These are phyloP conservation scores for Gossypium sturtianum DNA, from an alignment of 345 rosid genomes.

Conservation along the genomic window DNA sequence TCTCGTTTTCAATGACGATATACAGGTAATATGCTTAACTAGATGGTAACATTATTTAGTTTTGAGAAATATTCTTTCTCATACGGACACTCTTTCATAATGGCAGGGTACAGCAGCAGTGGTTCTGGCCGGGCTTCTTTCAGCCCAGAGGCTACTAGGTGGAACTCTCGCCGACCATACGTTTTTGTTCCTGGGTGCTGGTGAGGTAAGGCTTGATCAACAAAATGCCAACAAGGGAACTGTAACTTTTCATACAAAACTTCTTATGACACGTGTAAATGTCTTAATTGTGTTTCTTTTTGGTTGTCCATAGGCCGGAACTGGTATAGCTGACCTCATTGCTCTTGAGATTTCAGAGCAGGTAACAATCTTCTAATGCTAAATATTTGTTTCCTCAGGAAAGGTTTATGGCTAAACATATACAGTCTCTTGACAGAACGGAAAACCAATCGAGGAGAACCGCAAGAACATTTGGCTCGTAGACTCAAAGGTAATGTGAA, in stretches of 20 bases:
- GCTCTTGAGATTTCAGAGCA: slow-evolving; percentile 79
- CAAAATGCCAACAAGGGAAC: not conserved
- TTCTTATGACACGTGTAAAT: not conserved
- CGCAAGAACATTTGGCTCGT: slow-evolving; percentile 95
- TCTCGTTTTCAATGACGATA: slow-evolving; percentile 96
- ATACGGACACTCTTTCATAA: not conserved
- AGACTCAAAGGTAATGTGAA: slow-evolving; percentile 75
- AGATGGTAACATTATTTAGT: not conserved
- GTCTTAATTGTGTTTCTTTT: slow-evolving; percentile 6
- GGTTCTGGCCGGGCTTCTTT: slow-evolving; percentile 81
- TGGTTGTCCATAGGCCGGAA: slow-evolving; percentile 67
- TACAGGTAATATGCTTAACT: slow-evolving; percentile 50
- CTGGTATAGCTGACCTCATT: slow-evolving; percentile 93
- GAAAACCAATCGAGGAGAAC: slow-evolving; percentile 59
- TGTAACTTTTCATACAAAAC: not conserved
- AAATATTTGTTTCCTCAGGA: not conserved
- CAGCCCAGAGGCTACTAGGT: slow-evolving; percentile 61
- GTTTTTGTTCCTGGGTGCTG: slow-evolving; percentile 90
- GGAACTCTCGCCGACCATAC: slow-evolving; percentile 72
- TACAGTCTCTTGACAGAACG: slow-evolving; percentile 37
- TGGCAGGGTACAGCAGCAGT: slow-evolving; percentile 94
- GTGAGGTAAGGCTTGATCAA: slow-evolving; percentile 55
- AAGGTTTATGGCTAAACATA: slow-evolving; percentile 18
- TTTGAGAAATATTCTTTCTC: not conserved
- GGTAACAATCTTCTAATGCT: slow-evolving; percentile 22